A percentile compares a stretch with the other conserved stretches of the same genome.
phyloP scores from a whole-genome alignment of 2,329 filamentous ascomycete genomes.

The Lasiodiplodia sp. region DNA sequence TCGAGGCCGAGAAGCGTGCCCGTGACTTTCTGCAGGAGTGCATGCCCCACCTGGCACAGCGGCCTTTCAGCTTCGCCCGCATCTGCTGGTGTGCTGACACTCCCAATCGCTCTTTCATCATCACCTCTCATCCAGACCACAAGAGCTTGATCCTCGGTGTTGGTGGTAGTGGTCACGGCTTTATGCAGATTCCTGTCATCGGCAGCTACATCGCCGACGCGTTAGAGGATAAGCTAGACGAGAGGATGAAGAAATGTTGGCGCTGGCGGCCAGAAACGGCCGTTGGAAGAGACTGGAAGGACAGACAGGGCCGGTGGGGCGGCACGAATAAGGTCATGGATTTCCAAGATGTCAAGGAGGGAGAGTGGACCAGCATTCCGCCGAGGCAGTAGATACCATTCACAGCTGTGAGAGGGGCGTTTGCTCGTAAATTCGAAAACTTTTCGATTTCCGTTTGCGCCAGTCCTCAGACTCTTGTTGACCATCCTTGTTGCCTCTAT shows the following conservation, averaged over 20 bases:
- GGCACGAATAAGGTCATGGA: constrained; percentile 59
- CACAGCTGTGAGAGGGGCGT: not conserved
- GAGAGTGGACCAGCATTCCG: constrained; percentile 38
- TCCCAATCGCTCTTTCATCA: constrained; percentile 61
- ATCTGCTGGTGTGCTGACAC: constrained; percentile 67
- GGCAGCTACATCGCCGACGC: constrained; percentile 59
- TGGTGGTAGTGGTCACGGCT: constrained; percentile 62
- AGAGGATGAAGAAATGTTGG: constrained; percentile 52
- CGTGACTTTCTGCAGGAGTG: constrained; percentile 58
- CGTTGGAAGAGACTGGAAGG: constrained; percentile 54
- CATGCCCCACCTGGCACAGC: constrained; percentile 61
- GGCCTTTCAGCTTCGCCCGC: constrained; percentile 58
- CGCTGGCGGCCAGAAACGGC: constrained; percentile 61
- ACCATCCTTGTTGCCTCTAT: not conserved
- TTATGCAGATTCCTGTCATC: constrained; percentile 61
- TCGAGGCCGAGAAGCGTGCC: constrained; percentile 56
- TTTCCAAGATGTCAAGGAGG: constrained; percentile 45
- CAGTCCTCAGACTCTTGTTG: not conserved
- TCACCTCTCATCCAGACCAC: constrained; percentile 57
- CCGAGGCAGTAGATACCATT: not conserved
- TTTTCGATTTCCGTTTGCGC: not conserved
- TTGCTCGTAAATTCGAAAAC: not conserved
- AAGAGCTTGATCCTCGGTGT: constrained; percentile 56
- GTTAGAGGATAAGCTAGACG: constrained; percentile 55
- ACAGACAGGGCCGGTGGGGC: constrained; percentile 58